Evolutionary conservation across 2,329 filamentous ascomycete genomes (phyloP), one percentile per base, ranked within the genome.

Genomic region (Akanthomyces muscarius): DNA sequence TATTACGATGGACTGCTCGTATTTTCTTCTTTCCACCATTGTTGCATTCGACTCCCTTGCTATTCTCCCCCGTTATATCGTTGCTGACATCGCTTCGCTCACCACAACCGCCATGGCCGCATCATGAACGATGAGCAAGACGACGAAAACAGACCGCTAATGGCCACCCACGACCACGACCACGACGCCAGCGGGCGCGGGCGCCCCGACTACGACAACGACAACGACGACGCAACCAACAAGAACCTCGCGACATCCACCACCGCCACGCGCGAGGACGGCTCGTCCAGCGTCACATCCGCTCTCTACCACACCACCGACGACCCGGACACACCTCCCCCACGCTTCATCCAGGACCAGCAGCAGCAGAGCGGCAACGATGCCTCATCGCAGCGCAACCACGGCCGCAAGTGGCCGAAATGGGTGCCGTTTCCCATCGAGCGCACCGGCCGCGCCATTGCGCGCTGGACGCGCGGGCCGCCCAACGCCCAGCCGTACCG

Each of bases 281-380:
- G 4, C 18, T 58, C 61, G 10, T 63, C 61, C 47, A 45, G 54
- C 47, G 25, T 67, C 64, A 67, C 68, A 52, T 66, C 61, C n/a
- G 36, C 52, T 65, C 61, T 61, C 62, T 63, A 61, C 64, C 42
- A 60, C 16, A 38, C 63, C 21, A 52, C 44, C 63, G 63, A 64
- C 61, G 60, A 48, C 60, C 51, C 59, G 65, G 52, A 63, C 59
- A 74, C 78, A 13, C 80, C 83, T 8, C 83, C 82, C n/a, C 85
- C 85, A 63, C 83, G 84, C 63, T 87, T 88, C 70, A 73, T 87
- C 65, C 83, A 86, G 70, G 83, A 86, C 61, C 79, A 85, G 66
- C 71, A 59, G 23, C 30, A 61, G 28, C 38, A 61, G 23, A 33
- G 14, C 7, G 28, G 3, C n/a, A 16, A 33, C 47, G 50, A 47